Percentiles rank a stretch among this genome's conserved stretches.
Evolutionary conservation across 306 rosid species (phyloP).

Genomic region (Coriaria nepalensis): DNA sequence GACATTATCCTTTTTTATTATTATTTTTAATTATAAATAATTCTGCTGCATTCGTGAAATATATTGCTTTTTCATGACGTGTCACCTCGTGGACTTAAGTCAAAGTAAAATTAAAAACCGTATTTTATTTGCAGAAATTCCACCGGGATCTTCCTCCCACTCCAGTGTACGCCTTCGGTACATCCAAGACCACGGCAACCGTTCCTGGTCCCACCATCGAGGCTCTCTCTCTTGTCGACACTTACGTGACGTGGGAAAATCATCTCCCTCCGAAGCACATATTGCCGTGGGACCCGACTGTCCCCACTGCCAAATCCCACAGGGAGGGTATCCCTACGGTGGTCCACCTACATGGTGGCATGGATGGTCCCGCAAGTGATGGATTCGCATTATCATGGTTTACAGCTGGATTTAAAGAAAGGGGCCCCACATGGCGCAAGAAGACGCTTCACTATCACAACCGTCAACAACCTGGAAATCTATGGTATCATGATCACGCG

Average conservation of each 20-base stretch:
- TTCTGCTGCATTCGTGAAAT: no score
- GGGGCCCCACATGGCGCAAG: conserved; percentile 32
- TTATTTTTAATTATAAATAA: no score
- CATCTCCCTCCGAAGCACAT: conserved; percentile 59
- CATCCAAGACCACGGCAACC: conserved; percentile 24
- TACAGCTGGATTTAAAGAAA: conserved; percentile 23
- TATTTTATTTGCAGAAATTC: conserved; percentile 40
- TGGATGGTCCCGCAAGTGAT: conserved; percentile 48
- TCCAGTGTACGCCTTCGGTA: conserved; percentile 57
- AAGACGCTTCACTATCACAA: conserved; percentile 40
- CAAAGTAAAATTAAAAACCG: background rate
- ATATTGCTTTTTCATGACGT: background rate
- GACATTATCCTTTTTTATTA: no score
- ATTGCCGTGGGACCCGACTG: conserved; percentile 71
- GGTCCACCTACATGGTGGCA: conserved; percentile 72
- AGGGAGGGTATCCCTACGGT: conserved; percentile 54
- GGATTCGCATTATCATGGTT: conserved; percentile 66
- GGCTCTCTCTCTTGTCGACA: conserved; percentile 30
- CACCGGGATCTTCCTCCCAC: conserved; percentile 63
- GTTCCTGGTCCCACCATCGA: conserved; percentile 82
- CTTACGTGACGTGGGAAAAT: conserved; percentile 60
- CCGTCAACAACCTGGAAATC: conserved; percentile 57
- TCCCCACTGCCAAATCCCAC: conserved; percentile 39
- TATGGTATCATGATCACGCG: conserved; percentile 88
- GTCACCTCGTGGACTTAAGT: background rate